Evolutionary conservation across 1,284 basidiomycete genomes (phyloP).

Genomic region (Phellopilus nigrolimitatus): DNA sequence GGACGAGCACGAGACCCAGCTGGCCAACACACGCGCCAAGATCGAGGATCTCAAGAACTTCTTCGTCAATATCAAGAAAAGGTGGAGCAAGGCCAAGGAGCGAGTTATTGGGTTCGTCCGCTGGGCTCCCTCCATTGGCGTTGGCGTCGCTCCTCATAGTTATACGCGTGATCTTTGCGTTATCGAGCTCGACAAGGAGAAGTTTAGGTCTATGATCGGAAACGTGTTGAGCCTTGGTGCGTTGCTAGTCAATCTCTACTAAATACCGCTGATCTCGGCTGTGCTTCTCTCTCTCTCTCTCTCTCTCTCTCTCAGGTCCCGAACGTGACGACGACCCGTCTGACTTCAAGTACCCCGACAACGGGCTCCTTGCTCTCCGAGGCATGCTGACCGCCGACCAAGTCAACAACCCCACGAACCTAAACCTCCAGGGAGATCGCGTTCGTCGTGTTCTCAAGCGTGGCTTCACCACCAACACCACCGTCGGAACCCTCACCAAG

Average conservation of each 20-base stretch:
- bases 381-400: slow-evolving; percentile 20
- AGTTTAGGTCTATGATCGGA: slow-evolving; percentile 27
- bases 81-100: slow-evolving; percentile 20
- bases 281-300: not conserved
- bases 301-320: not conserved
- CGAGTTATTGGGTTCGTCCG: slow-evolving; percentile 30
- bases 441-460: slow-evolving; percentile 31
- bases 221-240: too few species aligned
- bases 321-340: slow-evolving; percentile 4
- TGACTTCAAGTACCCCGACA: slow-evolving; percentile 22
- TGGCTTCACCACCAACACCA: slow-evolving; percentile 30
- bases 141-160: slow-evolving; percentile 22
- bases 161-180: slow-evolving; percentile 29
- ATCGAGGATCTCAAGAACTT: slow-evolving; percentile 23
- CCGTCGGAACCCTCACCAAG: slow-evolving; percentile 29
- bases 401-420: slow-evolving; percentile 18
- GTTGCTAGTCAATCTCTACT: not conserved
- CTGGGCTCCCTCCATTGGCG: slow-evolving; percentile 28
- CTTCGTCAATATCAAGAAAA: slow-evolving; percentile 4
- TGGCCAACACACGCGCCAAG: too few species aligned
- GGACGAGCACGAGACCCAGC: too few species aligned
- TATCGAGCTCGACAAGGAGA: slow-evolving; percentile 27
- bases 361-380: slow-evolving; percentile 15
- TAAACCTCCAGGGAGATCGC: slow-evolving; percentile 22
- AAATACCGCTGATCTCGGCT: not conserved